Conservation (phyloP, 371 early-diverging fungal species). For the Mucor circinelloides region DNA sequence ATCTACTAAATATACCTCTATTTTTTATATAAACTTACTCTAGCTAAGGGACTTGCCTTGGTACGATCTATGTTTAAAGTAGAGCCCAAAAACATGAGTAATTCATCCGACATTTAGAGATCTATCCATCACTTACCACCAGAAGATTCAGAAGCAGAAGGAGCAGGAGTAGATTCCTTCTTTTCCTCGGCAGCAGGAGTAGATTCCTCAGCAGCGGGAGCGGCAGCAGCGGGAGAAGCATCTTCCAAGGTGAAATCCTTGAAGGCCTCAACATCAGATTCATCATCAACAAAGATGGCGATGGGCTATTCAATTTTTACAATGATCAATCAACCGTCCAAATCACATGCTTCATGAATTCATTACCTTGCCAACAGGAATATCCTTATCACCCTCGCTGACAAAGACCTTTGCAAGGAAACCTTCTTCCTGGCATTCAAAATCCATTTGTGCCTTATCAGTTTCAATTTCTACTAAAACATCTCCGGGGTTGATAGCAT, state of each 20-base stretch:
- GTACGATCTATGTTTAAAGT: conserved; percentile 16
- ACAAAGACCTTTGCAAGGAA: conserved; percentile 93
- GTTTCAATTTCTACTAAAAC: conserved; percentile 98
- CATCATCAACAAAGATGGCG: conserved; percentile 89
- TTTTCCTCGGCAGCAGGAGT: background rate
- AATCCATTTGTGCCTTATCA: conserved; percentile 99
- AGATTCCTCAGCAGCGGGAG: conserved; percentile 18
- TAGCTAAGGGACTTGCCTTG: conserved; percentile 85
- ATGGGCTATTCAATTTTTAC: conserved; percentile 70
- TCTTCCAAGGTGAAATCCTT: conserved; percentile 71
- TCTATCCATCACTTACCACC: conserved; percentile 2
- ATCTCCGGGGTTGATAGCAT: conserved; percentile 92
- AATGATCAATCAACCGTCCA: conserved; percentile 14
- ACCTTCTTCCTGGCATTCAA: conserved; percentile 99
- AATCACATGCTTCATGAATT: background rate
- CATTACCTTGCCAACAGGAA: conserved; percentile 71
- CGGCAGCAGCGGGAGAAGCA: conserved; percentile 40
- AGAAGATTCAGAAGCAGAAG: conserved; percentile 24
- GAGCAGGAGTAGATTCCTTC: conserved; percentile 36
- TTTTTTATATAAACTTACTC: conserved; percentile 30
- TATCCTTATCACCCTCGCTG: conserved; percentile 85
- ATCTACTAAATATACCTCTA: background rate
- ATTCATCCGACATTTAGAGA: background rate
- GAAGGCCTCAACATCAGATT: conserved; percentile 86
- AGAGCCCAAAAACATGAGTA: background rate